A percentile compares a stretch with the other conserved stretches of the same genome.
These are phyloP conservation scores for Themeda triandra DNA, from an alignment of 176 grass and related monocot genomes.

Conservation along the genomic window DNA sequence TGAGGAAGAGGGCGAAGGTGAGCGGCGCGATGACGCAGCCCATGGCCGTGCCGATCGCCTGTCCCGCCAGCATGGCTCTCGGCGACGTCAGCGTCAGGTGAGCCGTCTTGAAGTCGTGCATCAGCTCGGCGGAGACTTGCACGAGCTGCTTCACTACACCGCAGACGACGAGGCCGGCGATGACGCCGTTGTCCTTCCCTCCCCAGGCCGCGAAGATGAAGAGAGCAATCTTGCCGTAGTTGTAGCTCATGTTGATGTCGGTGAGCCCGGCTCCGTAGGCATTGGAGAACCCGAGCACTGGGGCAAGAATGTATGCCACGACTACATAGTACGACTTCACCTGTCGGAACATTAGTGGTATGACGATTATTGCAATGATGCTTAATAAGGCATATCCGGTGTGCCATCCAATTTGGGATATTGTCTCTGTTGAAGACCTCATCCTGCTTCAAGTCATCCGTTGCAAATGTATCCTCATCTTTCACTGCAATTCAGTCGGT, in stretches of 20 bases:
- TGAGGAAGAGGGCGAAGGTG: conserved; percentile 79
- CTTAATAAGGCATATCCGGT: conserved; percentile 57
- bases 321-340: conserved; percentile 86
- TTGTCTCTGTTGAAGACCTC: conserved; percentile 54
- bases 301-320: conserved; percentile 73
- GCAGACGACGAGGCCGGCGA: conserved; percentile 71
- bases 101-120: conserved; percentile 87
- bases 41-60: conserved; percentile 72
- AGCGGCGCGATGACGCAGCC: conserved; percentile 70
- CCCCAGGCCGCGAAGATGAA: conserved; percentile 76
- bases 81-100: conserved; percentile 82
- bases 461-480: conserved; percentile 30
- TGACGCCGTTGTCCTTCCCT: conserved; percentile 65
- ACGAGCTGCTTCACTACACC: conserved; percentile 72
- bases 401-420: conserved; percentile 67
- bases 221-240: conserved; percentile 80
- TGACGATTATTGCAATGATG: conserved; percentile 27
- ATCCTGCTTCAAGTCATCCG: conserved; percentile 46
- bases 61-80: conserved; percentile 64
- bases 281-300: conserved; percentile 80
- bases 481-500: conserved; percentile 18
- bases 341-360: conserved; percentile 67
- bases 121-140: conserved; percentile 72
- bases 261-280: conserved; percentile 81
- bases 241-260: conserved; percentile 92